Conservation (phyloP, 1,284 basidiomycete species). For the Phellinidium pouzarii region DNA sequence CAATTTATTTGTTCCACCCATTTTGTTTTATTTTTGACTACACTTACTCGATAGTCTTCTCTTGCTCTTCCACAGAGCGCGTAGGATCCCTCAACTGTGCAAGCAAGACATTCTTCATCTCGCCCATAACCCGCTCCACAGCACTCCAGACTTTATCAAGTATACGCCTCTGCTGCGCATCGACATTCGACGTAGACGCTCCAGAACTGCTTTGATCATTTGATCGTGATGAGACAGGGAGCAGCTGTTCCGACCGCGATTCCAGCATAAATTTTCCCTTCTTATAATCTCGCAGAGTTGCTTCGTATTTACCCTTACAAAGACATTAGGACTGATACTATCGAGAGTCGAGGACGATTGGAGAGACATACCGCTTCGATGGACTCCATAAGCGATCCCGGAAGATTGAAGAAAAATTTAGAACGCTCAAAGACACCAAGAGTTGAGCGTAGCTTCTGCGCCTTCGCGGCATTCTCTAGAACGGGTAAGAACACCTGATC, state of each 20-base stretch:
- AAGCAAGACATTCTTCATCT: conserved; percentile 80
- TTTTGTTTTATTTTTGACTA: too few relatives aligned
- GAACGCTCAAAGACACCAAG: conserved; percentile 94
- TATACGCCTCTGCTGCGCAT: conserved; percentile 84
- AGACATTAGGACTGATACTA: conserved; percentile 8
- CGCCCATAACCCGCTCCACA: conserved; percentile 91
- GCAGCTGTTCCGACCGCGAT: conserved; percentile 77
- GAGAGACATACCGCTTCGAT: conserved; percentile 71
- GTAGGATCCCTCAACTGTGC: conserved; percentile 73
- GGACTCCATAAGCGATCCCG: conserved; percentile 84
- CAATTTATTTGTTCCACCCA: too few relatives aligned
- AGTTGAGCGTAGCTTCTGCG: conserved; percentile 87
- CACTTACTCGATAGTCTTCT: conserved; percentile 91
- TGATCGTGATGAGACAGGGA: conserved; percentile 38
- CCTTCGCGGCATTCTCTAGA: conserved; percentile 92
- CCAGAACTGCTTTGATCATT: conserved; percentile 7
- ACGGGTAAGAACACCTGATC: conserved; percentile 96
- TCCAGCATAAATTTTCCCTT: conserved; percentile 92
- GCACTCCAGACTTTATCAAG: conserved; percentile 95
- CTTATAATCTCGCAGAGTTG: conserved; percentile 93
- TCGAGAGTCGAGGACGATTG: conserved; percentile 1
- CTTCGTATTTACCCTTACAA: conserved; percentile 82
- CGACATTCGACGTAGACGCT: conserved; percentile 36
- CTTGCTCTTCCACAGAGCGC: conserved; percentile 86
- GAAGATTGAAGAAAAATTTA: conserved; percentile 98